These are phyloP conservation scores for Arthroderma sp. DNA, from an alignment of 2,329 filamentous ascomycete species.

Conservation along the genomic window DNA sequence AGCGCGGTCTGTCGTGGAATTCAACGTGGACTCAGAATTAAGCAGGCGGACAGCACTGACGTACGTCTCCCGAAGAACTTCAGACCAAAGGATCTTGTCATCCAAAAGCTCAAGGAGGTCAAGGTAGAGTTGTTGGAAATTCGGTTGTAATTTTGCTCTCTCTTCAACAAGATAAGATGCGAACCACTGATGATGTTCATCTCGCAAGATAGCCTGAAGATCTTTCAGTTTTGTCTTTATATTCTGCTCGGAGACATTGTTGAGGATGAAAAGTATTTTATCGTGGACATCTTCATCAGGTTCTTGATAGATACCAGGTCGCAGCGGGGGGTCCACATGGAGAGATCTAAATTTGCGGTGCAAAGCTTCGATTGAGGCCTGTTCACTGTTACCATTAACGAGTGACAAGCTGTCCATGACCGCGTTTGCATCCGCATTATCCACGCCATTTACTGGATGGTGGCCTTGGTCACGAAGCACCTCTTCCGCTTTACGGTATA, in stretches of 20 bases:
- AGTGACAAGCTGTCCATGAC: conserved; percentile 36
- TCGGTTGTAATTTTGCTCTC: conserved; percentile 91
- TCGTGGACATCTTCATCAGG: conserved; percentile 77
- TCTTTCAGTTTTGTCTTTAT: conserved; percentile 73
- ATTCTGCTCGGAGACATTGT: conserved; percentile 89
- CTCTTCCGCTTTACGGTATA: conserved; percentile 69
- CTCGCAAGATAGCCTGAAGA: conserved; percentile 62
- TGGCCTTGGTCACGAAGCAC: conserved; percentile 56
- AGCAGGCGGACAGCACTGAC: conserved; percentile 73
- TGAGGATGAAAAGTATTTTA: conserved; percentile 87
- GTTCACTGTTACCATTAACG: conserved; percentile 59
- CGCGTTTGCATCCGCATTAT: conserved; percentile 26
- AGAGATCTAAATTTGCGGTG: conserved; percentile 65
- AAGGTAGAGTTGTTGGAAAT: conserved; percentile 87
- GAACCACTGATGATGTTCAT: conserved; percentile 89
- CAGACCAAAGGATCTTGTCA: conserved; percentile 64
- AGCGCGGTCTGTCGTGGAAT: conserved; percentile 67
- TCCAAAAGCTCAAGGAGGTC: conserved; percentile 75
- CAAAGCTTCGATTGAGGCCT: conserved; percentile 47
- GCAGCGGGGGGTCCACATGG: conserved; percentile 56
- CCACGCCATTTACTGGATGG: conserved; percentile 43
- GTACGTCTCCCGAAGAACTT: conserved; percentile 89
- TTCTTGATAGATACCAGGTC: conserved; percentile 57
- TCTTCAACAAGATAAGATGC: conserved; percentile 89
- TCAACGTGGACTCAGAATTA: conserved; percentile 77